These are phyloP conservation scores for Perilla frutescens DNA, from an alignment of 257 asterid species.

Conservation along the genomic window DNA sequence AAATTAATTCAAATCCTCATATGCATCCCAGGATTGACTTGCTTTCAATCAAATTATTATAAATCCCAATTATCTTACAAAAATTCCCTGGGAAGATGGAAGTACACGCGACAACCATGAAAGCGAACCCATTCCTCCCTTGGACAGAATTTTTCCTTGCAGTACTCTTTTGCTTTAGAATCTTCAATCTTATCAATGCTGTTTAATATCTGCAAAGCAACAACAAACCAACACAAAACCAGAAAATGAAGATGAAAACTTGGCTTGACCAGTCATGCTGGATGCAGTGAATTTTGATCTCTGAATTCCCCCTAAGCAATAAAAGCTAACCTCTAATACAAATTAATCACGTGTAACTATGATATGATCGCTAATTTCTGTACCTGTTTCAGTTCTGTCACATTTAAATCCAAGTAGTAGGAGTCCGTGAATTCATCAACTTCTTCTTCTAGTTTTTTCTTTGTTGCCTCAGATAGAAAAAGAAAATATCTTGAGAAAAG, in stretches of 20 bases:
- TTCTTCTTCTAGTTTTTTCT: constrained; percentile 77
- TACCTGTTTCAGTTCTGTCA: constrained; percentile 76
- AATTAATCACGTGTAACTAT: constrained; percentile 17
- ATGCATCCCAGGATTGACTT: constrained; percentile 28
- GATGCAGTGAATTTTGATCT: constrained; percentile 12
- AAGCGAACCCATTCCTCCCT: constrained; percentile 82
- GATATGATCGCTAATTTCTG: constrained; percentile 18
- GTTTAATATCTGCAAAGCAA: constrained; percentile 62
- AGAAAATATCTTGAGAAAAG: constrained; percentile 67
- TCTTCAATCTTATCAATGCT: constrained; percentile 51
- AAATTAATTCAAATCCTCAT: constrained; percentile 28
- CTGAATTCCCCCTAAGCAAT: constrained; percentile 19
- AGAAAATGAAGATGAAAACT: constrained; percentile 25
- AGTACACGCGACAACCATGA: constrained; percentile 78
- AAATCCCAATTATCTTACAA: constrained; percentile 51
- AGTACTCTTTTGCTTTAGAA: constrained; percentile 55
- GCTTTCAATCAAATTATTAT: constrained; percentile 22
- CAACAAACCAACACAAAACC: constrained; percentile 27
- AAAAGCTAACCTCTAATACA: constrained; percentile 19
- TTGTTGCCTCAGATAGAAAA: constrained; percentile 77
- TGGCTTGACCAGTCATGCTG: constrained; percentile 31
- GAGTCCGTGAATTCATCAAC: constrained; percentile 85
- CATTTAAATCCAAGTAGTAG: constrained; percentile 68
- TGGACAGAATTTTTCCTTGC: constrained; percentile 79
- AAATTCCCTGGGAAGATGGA: constrained; percentile 57